Base-by-base conservation (phyloP, 345 rosid species). In the Geranium brycei region DNA sequence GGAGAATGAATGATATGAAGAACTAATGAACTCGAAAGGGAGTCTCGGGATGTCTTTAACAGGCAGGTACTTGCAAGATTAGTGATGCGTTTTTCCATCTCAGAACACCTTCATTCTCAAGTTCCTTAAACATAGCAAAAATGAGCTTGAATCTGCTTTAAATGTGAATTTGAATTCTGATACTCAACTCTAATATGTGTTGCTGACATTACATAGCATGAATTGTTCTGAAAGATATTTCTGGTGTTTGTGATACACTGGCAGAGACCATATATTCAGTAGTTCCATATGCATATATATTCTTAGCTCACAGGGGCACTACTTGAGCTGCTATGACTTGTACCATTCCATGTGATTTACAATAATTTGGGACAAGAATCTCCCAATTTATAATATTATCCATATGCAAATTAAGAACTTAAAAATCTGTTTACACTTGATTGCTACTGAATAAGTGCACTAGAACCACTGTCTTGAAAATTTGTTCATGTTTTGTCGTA, bases 1-100 rank as follows among this genome's bases (percentile, higher is more conserved):
- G 31, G 57, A 28, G 8, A 19, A 17, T 53, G 62, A 16, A 62
- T 59, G 58, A 19, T 59, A 62, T 59, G 58, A 19, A 63, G 66
- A 13, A 62, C 15, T 31, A 69, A 51, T 18, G 57, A 31, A 47
- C 14, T 47, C 53, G 14, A 47, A 47, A 38, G 11, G 47, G 47
- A 10, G 47, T 38, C 8, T 38, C 47, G 8, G 11, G 47, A 5
- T 38, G 47, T 38, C 8, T 10, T 38, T 38, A 23, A 23, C 28
- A 23, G 6, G 8, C 11, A 10, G 47, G 47, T 38, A 5, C 47
- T 38, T 38, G 47, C 47, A 38, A 47, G 53, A 47, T 47, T 2
- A 47, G 53, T 0, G 53, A 13, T 47, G 15, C 53, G 11, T 6
- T 47, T 8, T 47, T 13, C 53, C 53, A 47, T 47, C 13, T 47